Evolutionary conservation across 768 basidiomycete genomes (phyloP).

Genomic region (Hygrocybe coccinea): DNA sequence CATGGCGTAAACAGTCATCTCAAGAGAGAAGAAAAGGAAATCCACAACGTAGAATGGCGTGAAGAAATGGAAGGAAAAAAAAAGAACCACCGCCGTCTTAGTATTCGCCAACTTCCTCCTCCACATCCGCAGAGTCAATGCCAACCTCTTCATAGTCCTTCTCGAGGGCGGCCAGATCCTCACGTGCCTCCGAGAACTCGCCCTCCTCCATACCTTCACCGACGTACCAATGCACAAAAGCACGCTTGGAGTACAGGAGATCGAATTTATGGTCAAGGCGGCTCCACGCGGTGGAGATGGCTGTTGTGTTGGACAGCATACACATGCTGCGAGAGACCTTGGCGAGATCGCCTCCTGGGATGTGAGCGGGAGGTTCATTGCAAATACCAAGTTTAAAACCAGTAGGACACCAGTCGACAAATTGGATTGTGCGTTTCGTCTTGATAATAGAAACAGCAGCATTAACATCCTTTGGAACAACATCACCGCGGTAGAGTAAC

Average conservation of each 20-base stretch:
- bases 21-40: constrained; percentile 27
- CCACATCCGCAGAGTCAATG: constrained; percentile 67
- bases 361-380: constrained; percentile 88
- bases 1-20: not conserved
- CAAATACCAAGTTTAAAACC: constrained; percentile 99
- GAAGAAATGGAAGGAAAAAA: constrained; percentile 14
- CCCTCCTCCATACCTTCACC: constrained; percentile 99
- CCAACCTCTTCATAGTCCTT: constrained; percentile 92
- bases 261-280: constrained; percentile 98
- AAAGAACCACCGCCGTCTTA: too few species aligned
- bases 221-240: constrained; percentile 92
- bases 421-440: constrained; percentile 97
- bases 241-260: constrained; percentile 93
- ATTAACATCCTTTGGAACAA: constrained; percentile 94
- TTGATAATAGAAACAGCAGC: constrained; percentile 91
- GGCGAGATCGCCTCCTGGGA: constrained; percentile 93
- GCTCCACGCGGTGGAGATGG: constrained; percentile 92
- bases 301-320: constrained; percentile 94
- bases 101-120: constrained; percentile 57
- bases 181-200: constrained; percentile 97
- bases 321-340: constrained; percentile 92
- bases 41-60: constrained; percentile 15
- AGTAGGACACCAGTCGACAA: constrained; percentile 98
- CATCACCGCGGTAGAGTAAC: constrained; percentile 90
- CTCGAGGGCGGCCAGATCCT: constrained; percentile 96